Base-by-base conservation (phyloP, 495 filamentous ascomycete species). In the Haplographium delicatum region DNA sequence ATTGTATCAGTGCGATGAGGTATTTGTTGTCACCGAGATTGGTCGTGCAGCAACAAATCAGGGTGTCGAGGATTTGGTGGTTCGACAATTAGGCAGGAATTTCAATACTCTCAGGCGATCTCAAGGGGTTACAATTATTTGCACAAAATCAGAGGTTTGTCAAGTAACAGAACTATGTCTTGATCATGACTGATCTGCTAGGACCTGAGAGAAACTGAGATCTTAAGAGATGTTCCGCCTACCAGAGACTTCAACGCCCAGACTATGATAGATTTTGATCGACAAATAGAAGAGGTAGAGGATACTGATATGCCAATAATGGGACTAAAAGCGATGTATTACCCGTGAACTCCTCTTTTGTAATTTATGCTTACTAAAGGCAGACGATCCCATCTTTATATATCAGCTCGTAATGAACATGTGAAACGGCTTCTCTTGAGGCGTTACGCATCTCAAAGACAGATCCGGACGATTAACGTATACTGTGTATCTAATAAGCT, bases 71-170 rank as follows among this genome's bases (percentile, higher is more conserved):
- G 42, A 45, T 18, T 19, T 45, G 5, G 25, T 45, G 4, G 24
- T 45, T 45, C 42, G 44, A 22, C 44, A 47, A 24, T 20, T 47
- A 22, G 44, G 44, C n/a, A 47, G 24, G 28, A 47, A 47, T 30
- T 47, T 47, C 20, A 24, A 47, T 15, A 24, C 27, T 13, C 44
- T 47, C 27, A 47, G 24, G 15, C 5, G 28, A 20, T 47, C 44
- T 4, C 44, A 47, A 23, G 44, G 44, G 22, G 26, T 47, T 22
- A 15, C 26, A 5, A 47, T 47, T 10, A 34, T 47, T 20, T 47
- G 44, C 19, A 47, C 44, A 3, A 47, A 35, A 35, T 47, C 44
- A 20, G 44, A 47, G 44, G 28, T 47, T 34, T 47, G 44, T 47
- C 16, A 5, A 27, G 10, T 18, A 6, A 15, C 23, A 15, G 11